Evolutionary conservation across 768 basidiomycete genomes (phyloP).

Genomic region (Lactarius evosmus): DNA sequence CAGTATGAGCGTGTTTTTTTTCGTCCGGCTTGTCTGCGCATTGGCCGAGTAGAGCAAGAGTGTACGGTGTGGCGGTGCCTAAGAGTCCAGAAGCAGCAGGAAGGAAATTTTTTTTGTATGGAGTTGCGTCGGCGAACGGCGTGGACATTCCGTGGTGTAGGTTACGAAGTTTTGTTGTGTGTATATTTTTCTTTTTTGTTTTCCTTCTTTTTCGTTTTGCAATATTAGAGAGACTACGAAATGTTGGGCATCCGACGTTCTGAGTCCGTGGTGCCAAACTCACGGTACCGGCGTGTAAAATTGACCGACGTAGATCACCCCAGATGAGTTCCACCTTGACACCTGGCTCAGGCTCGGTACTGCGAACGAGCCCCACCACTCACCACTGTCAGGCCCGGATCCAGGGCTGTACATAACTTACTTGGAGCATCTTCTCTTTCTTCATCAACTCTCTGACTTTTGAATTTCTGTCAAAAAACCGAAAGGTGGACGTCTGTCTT

Average conservation of each 20-base stretch:
- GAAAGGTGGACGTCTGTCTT: neutral
- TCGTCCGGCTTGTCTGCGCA: neutral
- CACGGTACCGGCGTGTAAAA: no score
- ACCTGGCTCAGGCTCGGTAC: no score
- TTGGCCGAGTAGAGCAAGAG: neutral
- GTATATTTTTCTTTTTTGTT: neutral
- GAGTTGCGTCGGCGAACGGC: slow-evolving; percentile 2
- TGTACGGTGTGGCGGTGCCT: no score
- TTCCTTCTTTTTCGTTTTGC: neutral
- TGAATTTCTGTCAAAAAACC: neutral
- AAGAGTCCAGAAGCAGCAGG: neutral
- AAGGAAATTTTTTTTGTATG: neutral
- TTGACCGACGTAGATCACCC: no score
- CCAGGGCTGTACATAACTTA: neutral
- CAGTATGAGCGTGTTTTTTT: no score
- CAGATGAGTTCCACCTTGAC: no score
- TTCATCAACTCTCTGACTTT: neutral
- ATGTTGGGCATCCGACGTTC: neutral
- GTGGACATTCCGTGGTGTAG: slow-evolving; percentile 1
- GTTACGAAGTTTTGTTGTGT: neutral
- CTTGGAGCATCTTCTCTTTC: neutral
- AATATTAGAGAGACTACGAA: neutral
- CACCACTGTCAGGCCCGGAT: neutral
- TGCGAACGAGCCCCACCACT: no score
- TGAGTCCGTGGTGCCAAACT: no score